These are phyloP conservation scores for Botrytis fabae DNA, from an alignment of 2,329 filamentous ascomycete genomes.

Conservation along the genomic window DNA sequence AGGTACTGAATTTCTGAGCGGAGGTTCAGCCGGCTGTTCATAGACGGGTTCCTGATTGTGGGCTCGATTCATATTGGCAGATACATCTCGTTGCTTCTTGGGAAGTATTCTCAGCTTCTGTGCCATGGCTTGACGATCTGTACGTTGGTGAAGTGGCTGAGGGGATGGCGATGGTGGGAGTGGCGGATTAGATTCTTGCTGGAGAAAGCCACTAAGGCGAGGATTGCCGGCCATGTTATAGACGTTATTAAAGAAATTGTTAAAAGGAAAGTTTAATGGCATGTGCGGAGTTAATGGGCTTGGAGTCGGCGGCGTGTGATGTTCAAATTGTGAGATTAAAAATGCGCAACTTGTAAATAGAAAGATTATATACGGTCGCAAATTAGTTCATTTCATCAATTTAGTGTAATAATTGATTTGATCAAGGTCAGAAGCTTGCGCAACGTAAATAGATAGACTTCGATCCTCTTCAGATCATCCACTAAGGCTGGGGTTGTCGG, in stretches of 20 bases:
- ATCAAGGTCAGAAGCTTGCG: neutral
- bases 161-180: slow-evolving; percentile 5
- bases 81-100: slow-evolving; percentile 8
- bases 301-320: too few relatives aligned
- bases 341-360: neutral
- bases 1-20: neutral
- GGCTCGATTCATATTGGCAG: slow-evolving; percentile 6
- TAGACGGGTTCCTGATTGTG: neutral
- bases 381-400: neutral
- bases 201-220: neutral
- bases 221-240: slow-evolving; percentile 9
- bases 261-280: slow-evolving; percentile 8
- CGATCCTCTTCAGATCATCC: neutral
- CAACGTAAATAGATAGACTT: neutral
- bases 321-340: neutral
- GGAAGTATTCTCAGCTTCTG: neutral
- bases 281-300: neutral
- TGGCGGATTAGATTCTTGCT: neutral
- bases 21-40: slow-evolving; percentile 2
- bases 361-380: neutral
- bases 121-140: slow-evolving; percentile 5
- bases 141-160: neutral
- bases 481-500: neutral
- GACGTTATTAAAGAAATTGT: slow-evolving; percentile 2
- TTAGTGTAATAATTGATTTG: neutral